A percentile compares a stretch with the other conserved stretches of the same genome.
Conservation (phyloP, 2,329 filamentous ascomycete species). For the Gremmenia infestans region DNA sequence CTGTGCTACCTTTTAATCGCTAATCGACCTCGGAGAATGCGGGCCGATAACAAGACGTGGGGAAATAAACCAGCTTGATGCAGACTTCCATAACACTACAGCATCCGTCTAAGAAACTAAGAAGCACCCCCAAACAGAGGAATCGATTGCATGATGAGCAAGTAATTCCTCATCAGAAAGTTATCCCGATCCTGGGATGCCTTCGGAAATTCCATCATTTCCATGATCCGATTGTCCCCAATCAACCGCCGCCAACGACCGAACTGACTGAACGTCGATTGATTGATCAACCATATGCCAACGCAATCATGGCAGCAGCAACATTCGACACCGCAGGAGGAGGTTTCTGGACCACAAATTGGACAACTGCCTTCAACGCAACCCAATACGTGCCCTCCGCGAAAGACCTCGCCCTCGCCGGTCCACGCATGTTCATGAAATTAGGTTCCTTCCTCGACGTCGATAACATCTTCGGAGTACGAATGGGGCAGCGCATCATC, state of each 20-base stretch:
- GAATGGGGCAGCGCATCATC: constrained; percentile 54
- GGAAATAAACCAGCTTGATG: neutral
- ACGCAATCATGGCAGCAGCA: constrained; percentile 20
- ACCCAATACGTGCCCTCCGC: constrained; percentile 58
- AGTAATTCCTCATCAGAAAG: neutral
- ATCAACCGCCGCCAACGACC: neutral
- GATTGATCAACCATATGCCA: neutral
- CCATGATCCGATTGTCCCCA: neutral
- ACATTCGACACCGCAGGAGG: constrained; percentile 22
- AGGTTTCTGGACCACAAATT: constrained; percentile 47
- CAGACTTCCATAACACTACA: neutral
- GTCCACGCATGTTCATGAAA: constrained; percentile 66
- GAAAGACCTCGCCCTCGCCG: constrained; percentile 63
- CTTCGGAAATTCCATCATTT: neutral
- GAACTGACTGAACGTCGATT: neutral
- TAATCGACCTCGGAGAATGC: neutral
- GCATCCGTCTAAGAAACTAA: neutral
- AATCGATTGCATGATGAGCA: neutral
- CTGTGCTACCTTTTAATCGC: neutral
- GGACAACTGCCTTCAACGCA: constrained; percentile 42
- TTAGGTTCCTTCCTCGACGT: constrained; percentile 59
- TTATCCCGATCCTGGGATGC: neutral
- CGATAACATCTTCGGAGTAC: constrained; percentile 45
- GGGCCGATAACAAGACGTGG: neutral
- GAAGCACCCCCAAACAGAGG: neutral